A percentile compares a stretch with the other conserved stretches of the same genome.
Evolutionary conservation across 2,329 filamentous ascomycete species (phyloP).

Genomic region (Hypoxylon sp.): DNA sequence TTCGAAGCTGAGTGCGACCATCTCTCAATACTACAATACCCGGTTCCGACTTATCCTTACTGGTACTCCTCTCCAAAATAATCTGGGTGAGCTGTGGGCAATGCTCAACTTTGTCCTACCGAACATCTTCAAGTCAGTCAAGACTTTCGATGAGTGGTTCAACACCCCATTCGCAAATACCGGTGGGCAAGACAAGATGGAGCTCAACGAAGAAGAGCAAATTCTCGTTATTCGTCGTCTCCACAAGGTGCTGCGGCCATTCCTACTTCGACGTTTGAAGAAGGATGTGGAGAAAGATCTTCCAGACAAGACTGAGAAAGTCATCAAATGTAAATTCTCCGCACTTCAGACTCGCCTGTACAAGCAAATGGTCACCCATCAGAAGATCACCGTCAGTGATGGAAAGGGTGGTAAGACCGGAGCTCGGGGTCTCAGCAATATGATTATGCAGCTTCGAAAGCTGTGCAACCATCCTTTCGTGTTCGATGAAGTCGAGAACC

Average conservation of each 20-base stretch:
- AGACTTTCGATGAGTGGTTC: conserved; percentile 99
- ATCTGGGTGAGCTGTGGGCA: conserved; percentile 94
- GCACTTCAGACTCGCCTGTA: conserved; percentile 92
- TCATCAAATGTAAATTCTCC: conserved; percentile 99
- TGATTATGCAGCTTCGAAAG: conserved; percentile 99
- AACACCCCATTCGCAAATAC: conserved; percentile 99
- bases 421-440: conserved; percentile 95
- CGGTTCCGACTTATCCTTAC: conserved; percentile 97
- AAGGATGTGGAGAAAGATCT: conserved; percentile 99
- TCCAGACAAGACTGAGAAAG: conserved; percentile 98
- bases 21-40: conserved; percentile 94
- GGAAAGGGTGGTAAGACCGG: conserved; percentile 95
- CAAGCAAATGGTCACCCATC: conserved; percentile 96
- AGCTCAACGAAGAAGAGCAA: conserved; percentile 99
- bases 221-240: conserved; percentile 97
- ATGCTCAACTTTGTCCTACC: conserved; percentile 98
- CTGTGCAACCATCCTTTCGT: conserved; percentile 99
- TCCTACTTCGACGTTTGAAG: conserved; percentile 97
- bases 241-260: conserved; percentile 96
- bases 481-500: conserved; percentile 96
- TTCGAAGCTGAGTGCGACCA: conserved; percentile 94
- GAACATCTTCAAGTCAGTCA: conserved; percentile 99
- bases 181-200: conserved; percentile 98
- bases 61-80: conserved; percentile 97
- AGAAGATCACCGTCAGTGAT: conserved; percentile 93